Evolutionary conservation across 257 asterid species (phyloP), one percentile per base, ranked within the genome.

Genomic region (Lycium barbarum): DNA sequence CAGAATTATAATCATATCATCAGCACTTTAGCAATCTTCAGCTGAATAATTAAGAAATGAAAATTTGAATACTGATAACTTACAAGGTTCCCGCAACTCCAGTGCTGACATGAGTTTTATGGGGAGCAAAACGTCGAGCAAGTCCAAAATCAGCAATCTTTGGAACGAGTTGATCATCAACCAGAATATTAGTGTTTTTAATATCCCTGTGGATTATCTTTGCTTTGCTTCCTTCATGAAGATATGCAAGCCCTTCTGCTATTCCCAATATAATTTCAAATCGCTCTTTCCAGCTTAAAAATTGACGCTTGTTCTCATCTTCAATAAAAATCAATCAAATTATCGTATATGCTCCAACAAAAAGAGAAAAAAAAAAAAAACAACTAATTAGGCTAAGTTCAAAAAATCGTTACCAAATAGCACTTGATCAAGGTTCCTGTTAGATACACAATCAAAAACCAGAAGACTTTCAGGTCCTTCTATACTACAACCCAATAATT

Each of bases 391-490:
- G 76, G 47, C 5, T 55, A 22, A 55, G 14, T 9, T 4, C 18
- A 53, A 9, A 11, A 2, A 12, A 8, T 53, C 18, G 35, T 72
- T 83, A 61, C 85, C 82, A 36, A 84, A 87, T 17, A 87, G 78
- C 80, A 80, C 20, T 22, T 35, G 86, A 58, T 87, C 89, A 63
- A 84, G 89, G 71, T 84, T 87, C 73, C 38, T 61, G 74, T 87
- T 84, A 51, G 87, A 82, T 7, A 87, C 53, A 2, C 35, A 82
- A 62, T 81, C 86, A 20, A 72, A 87, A 7, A 87, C 89, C n/a
- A 84, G 89, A 38, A 84, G 85, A 59, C 85, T 84, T 38, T 87
- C 89, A 6, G 85, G 87, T 63, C 89, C 89, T 59, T 84, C 70
- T 73, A 67, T 59, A 22, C 89, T 87, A 61, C 89, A 87, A n/a